Evolutionary conservation across 257 asterid species (phyloP).

Genomic region (Salvia hispanica): DNA sequence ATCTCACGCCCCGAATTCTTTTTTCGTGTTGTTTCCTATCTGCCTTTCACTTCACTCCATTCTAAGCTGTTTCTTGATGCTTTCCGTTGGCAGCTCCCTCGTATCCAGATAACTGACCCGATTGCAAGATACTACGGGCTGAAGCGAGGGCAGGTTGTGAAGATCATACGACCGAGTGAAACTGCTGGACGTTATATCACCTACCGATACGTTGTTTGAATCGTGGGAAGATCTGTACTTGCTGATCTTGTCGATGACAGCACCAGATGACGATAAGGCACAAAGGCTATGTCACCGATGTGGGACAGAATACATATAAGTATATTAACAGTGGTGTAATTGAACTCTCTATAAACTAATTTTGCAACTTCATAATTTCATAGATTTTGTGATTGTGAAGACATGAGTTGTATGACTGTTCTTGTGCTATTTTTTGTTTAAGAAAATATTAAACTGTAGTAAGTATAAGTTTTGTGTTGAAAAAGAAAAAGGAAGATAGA

Average conservation of each 20-base stretch:
- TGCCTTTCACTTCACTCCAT: too few species aligned
- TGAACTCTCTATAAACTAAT: background rate
- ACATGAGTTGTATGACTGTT: background rate
- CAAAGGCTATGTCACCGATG: too few species aligned
- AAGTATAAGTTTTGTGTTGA: background rate
- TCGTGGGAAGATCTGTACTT: background rate
- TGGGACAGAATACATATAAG: too few species aligned
- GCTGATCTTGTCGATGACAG: background rate
- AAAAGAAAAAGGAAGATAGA: constrained; percentile 7
- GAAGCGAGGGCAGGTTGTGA: constrained; percentile 74
- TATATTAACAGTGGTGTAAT: background rate
- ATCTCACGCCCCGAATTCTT: too few species aligned
- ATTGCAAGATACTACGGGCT: constrained; percentile 78
- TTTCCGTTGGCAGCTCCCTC: too few species aligned
- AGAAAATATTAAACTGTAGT: too few species aligned
- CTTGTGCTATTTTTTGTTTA: background rate
- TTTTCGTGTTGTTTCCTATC: too few species aligned
- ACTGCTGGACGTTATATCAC: constrained; percentile 88
- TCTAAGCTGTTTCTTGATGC: too few species aligned
- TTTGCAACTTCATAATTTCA: background rate
- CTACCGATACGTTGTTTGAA: constrained; percentile 71
- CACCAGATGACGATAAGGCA: constrained; percentile 16
- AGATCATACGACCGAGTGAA: constrained; percentile 82
- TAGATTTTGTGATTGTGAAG: constrained; percentile 16
- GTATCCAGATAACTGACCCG: too few species aligned